A percentile compares a stretch with the other conserved stretches of the same genome.
phyloP scores from a whole-genome alignment of 176 grass and related monocot species.

The Microstegium vimineum region DNA sequence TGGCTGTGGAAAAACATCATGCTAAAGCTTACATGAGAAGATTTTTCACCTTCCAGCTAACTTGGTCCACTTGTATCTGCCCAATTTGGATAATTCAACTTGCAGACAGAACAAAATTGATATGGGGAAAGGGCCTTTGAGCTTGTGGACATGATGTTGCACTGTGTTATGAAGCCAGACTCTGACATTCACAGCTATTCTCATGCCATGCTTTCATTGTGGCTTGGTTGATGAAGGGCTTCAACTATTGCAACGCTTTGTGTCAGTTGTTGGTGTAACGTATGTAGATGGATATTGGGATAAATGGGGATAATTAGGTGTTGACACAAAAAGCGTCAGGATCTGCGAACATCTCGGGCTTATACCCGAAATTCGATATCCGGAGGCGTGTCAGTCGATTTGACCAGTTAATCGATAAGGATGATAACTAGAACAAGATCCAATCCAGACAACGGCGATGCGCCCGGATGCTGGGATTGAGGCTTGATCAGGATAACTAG shows the following conservation, averaged over 20 bases:
- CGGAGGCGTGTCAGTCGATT: no score
- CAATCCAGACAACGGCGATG: no score
- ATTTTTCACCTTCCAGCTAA: background rate
- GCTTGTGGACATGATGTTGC: conserved; percentile 39
- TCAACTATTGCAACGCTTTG: conserved; percentile 34
- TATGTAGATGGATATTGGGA: no score
- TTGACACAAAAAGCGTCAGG: no score
- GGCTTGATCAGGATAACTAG: no score
- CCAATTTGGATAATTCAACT: background rate
- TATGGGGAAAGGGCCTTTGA: conserved; percentile 35
- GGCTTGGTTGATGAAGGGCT: conserved; percentile 54
- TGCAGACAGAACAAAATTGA: conserved; percentile 25
- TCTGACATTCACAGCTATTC: conserved; percentile 39
- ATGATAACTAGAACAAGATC: no score
- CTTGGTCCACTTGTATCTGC: background rate
- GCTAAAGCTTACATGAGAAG: background rate
- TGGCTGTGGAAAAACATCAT: background rate
- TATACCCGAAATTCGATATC: no score
- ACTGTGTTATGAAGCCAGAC: conserved; percentile 26
- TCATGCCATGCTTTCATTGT: conserved; percentile 54
- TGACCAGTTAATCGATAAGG: no score
- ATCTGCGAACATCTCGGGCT: no score
- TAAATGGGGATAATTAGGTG: no score
- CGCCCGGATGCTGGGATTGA: no score
- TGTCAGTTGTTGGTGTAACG: background rate